Evolutionary conservation across 257 asterid genomes (phyloP).

Genomic region (Jacaranda copaia): DNA sequence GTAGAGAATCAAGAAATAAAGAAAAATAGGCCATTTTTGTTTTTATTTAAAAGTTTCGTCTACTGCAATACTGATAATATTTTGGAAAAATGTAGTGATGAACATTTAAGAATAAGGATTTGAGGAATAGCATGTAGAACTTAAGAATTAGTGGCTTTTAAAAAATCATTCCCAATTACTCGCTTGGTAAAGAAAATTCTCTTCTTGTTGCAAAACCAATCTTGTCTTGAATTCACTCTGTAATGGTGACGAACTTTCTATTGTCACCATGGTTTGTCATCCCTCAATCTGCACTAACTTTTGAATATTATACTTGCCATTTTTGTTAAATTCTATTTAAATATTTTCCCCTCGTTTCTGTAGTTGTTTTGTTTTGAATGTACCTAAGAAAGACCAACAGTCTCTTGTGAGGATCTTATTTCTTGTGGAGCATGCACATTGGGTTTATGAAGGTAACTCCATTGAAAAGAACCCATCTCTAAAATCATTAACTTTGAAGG

Average conservation of each 20-base stretch:
- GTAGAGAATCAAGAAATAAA: too few species aligned
- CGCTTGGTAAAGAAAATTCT: neutral
- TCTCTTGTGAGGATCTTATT: slow-evolving; percentile 96
- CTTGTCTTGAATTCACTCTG: neutral
- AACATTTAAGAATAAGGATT: neutral
- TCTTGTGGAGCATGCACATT: slow-evolving; percentile 97
- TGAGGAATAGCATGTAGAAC: neutral
- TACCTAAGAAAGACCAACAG: slow-evolving; percentile 96
- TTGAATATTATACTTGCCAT: neutral
- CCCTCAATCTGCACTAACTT: neutral
- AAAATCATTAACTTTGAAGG: slow-evolving; percentile 92
- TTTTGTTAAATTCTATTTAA: neutral
- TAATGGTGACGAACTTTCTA: neutral
- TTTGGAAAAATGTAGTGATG: neutral
- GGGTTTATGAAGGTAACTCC: slow-evolving; percentile 96
- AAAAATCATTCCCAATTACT: neutral
- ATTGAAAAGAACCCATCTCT: slow-evolving; percentile 92
- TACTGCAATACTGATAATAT: too few species aligned
- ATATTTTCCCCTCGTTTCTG: slow-evolving; percentile 30
- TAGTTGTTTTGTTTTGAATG: slow-evolving; percentile 97
- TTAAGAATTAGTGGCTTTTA: neutral
- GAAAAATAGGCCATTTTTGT: too few species aligned
- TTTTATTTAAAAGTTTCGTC: too few species aligned
- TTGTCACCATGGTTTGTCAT: neutral
- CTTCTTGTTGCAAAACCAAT: neutral